phyloP scores from a whole-genome alignment of 345 rosid species.

The Euphorbia peplus region DNA sequence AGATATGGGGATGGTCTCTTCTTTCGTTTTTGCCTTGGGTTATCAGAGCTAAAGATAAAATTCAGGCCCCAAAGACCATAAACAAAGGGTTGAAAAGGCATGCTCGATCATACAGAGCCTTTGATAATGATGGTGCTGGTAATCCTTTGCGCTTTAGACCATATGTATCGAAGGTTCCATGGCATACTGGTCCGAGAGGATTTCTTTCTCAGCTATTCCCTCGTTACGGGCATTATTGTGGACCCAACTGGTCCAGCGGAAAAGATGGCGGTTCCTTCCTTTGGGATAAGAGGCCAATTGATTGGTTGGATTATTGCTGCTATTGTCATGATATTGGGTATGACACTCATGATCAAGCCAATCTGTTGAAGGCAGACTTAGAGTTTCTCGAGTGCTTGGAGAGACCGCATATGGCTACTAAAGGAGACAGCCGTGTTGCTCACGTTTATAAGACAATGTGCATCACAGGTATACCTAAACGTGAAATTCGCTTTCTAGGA shows the following conservation, averaged over 20 bases:
- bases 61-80: conserved; percentile 49
- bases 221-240: conserved; percentile 92
- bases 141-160: conserved; percentile 72
- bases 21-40: conserved; percentile 57
- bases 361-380: conserved; percentile 77
- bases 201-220: conserved; percentile 90
- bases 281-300: conserved; percentile 95
- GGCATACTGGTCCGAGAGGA: conserved; percentile 93
- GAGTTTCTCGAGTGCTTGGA: conserved; percentile 92
- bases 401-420: conserved; percentile 50
- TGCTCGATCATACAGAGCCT: conserved; percentile 29
- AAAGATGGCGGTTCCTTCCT: conserved; percentile 72
- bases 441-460: conserved; percentile 83
- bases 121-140: conserved; percentile 19
- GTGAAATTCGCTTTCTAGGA: neutral
- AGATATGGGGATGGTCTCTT: conserved; percentile 60
- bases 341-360: conserved; percentile 84
- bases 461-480: conserved; percentile 50
- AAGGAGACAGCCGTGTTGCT: conserved; percentile 66
- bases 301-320: conserved; percentile 96
- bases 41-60: conserved; percentile 26
- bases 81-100: conserved; percentile 58
- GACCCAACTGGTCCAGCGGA: conserved; percentile 99
- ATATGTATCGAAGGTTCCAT: conserved; percentile 86
- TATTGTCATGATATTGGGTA: conserved; percentile 97